These are phyloP conservation scores for Lasiosphaeria miniovina DNA, from an alignment of 495 filamentous ascomycete genomes.

Conservation along the genomic window DNA sequence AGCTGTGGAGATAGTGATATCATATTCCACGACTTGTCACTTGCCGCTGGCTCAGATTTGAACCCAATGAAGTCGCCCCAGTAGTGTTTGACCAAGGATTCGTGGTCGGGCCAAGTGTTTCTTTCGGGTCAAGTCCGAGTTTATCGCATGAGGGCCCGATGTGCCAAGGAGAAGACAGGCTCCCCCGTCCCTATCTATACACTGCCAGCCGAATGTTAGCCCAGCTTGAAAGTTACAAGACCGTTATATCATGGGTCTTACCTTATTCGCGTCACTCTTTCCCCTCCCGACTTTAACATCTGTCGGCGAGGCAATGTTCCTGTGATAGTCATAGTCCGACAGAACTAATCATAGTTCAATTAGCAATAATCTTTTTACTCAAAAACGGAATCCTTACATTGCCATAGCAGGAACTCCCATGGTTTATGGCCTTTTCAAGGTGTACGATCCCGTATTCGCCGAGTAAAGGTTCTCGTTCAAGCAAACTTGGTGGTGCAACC, in stretches of 20 bases:
- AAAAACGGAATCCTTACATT: neutral
- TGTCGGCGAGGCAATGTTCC: neutral
- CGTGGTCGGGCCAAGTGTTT: neutral
- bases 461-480: neutral
- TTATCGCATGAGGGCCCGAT: neutral
- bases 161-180: neutral
- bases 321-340: neutral
- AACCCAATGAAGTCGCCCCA: no score
- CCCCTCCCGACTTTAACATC: neutral
- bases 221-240: neutral
- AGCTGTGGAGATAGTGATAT: constrained; percentile 3
- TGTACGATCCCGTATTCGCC: neutral
- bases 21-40: constrained; percentile 5
- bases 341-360: neutral
- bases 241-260: neutral
- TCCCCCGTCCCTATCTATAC: neutral
- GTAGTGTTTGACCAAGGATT: neutral
- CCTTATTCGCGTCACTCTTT: neutral
- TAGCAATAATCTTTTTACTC: neutral
- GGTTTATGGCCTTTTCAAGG: neutral
- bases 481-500: neutral
- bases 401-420: neutral
- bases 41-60: constrained; percentile 3
- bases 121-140: neutral
- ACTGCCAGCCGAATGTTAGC: neutral